Evolutionary conservation across 2,329 filamentous ascomycete species (phyloP).

Genomic region (Claviceps sp.): DNA sequence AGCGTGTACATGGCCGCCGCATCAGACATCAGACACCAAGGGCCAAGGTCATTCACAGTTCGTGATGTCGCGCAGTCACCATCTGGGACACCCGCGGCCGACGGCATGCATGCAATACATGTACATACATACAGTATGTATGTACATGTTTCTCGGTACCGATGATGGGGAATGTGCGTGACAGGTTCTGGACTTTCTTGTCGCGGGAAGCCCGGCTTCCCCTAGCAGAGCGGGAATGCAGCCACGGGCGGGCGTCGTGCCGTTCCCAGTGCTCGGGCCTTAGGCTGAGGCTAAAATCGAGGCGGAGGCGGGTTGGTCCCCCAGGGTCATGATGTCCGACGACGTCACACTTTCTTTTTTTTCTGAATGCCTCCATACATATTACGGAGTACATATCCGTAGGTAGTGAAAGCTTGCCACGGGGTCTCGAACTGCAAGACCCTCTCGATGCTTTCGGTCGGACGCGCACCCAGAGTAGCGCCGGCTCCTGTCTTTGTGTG

Average conservation of each 20-base stretch:
- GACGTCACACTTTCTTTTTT: too few species aligned
- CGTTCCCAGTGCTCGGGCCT: conserved; percentile 18
- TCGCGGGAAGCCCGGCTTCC: not conserved
- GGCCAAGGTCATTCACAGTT: not conserved
- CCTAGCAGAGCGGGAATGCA: conserved; percentile 19
- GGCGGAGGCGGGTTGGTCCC: not conserved
- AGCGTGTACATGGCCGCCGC: not conserved
- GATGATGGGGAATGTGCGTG: not conserved
- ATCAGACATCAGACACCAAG: not conserved
- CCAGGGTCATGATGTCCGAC: not conserved
- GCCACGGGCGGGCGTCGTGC: conserved; percentile 24
- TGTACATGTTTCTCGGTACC: not conserved
- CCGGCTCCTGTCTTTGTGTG: too few species aligned
- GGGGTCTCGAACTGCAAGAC: too few species aligned
- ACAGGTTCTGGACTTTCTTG: not conserved
- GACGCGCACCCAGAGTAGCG: too few species aligned
- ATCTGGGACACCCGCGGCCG: not conserved
- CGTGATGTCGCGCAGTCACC: not conserved
- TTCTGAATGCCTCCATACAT: too few species aligned
- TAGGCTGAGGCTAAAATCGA: conserved; percentile 1
- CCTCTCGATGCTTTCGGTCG: too few species aligned
- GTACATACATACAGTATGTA: too few species aligned
- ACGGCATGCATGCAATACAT: not conserved
- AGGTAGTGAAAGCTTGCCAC: too few species aligned
- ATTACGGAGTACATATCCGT: too few species aligned